Conservation (phyloP, 2,329 filamentous ascomycete genomes). For the Boeremia lycopersici region DNA sequence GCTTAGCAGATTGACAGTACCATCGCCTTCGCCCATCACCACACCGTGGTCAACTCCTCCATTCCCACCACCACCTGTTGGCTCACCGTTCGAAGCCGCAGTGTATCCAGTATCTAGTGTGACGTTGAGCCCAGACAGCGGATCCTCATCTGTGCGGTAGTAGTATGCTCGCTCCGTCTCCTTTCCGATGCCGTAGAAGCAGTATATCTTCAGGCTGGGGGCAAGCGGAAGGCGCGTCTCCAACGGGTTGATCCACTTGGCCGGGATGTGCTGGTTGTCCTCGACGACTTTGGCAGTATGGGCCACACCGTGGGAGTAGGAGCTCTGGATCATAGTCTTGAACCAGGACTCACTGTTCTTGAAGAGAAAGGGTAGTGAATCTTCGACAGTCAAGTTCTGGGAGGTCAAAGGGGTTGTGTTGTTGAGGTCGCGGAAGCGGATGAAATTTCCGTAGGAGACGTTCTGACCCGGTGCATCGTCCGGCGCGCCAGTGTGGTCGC, state of each 20-base stretch:
- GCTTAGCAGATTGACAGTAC: slow-evolving; percentile 91
- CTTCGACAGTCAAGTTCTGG: slow-evolving; percentile 78
- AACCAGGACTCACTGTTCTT: slow-evolving; percentile 87
- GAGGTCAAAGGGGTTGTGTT: slow-evolving; percentile 54
- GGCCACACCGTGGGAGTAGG: slow-evolving; percentile 89
- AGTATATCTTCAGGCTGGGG: slow-evolving; percentile 91
- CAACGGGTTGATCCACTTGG: slow-evolving; percentile 93
- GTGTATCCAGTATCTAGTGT: slow-evolving; percentile 60
- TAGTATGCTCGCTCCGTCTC: slow-evolving; percentile 92
- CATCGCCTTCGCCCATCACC: slow-evolving; percentile 94
- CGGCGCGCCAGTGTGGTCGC: slow-evolving; percentile 82
- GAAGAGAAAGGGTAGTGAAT: slow-evolving; percentile 79
- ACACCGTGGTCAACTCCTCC: slow-evolving; percentile 77
- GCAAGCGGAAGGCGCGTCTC: slow-evolving; percentile 86
- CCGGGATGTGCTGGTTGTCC: slow-evolving; percentile 57
- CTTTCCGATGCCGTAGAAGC: slow-evolving; percentile 96
- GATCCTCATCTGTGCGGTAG: slow-evolving; percentile 75
- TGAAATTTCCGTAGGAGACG: slow-evolving; percentile 76
- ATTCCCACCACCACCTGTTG: slow-evolving; percentile 5
- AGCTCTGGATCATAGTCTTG: slow-evolving; percentile 69
- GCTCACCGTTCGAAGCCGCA: slow-evolving; percentile 31
- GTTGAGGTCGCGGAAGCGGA: slow-evolving; percentile 77
- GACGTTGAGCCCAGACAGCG: slow-evolving; percentile 69
- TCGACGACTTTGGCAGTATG: slow-evolving; percentile 81
- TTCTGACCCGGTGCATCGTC: slow-evolving; percentile 80